Conservation (phyloP, 169 alveolate species). For the Blepharisma undulans region DNA sequence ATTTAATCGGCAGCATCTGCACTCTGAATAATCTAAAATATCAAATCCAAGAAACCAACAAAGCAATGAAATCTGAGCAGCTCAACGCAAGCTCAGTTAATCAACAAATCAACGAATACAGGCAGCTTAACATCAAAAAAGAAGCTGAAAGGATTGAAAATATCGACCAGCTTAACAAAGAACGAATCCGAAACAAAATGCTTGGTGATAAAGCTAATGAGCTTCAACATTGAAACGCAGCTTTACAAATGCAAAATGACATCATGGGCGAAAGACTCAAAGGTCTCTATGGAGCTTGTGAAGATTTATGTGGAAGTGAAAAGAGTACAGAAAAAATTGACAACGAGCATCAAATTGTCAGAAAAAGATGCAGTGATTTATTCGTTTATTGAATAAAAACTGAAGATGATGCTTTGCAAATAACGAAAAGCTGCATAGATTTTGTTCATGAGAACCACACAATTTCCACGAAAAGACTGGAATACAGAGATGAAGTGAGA, state of each 20-base stretch:
- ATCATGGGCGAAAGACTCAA: slow-evolving; percentile 61
- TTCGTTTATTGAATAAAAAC: background rate
- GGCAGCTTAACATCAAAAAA: background rate
- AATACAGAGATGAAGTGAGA: background rate
- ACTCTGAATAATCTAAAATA: background rate
- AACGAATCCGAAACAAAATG: slow-evolving; percentile 45
- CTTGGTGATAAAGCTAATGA: slow-evolving; percentile 43
- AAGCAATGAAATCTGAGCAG: background rate
- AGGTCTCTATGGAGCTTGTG: slow-evolving; percentile 49
- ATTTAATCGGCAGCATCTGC: background rate
- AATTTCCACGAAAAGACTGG: background rate
- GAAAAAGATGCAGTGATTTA: background rate
- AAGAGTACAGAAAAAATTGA: background rate
- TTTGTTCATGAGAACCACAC: background rate
- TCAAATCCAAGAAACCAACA: background rate
- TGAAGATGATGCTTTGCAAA: background rate
- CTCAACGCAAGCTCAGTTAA: background rate
- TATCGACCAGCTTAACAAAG: background rate
- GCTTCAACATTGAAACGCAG: slow-evolving; percentile 47
- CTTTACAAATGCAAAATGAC: slow-evolving; percentile 56
- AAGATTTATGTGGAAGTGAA: background rate
- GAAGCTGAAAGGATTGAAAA: background rate
- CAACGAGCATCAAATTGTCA: background rate
- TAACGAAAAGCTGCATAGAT: background rate
- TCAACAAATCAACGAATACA: background rate